A percentile compares a stretch with the other conserved stretches of the same genome.
These are phyloP conservation scores for Mrakia blollopis DNA, from an alignment of 768 basidiomycete species.

Conservation along the genomic window DNA sequence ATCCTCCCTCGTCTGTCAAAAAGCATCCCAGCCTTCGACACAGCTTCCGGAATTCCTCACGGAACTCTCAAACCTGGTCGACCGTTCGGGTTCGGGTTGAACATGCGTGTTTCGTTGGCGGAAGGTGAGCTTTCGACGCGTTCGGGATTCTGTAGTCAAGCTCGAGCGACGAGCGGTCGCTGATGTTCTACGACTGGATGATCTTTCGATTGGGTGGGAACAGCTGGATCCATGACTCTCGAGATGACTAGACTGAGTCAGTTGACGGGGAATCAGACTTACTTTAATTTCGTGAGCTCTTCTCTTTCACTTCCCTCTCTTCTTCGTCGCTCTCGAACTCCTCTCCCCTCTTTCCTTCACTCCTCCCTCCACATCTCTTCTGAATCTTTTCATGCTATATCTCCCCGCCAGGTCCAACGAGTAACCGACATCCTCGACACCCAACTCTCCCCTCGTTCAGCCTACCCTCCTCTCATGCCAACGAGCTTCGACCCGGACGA, in stretches of 20 bases:
- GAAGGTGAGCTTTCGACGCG: conserved; percentile 30
- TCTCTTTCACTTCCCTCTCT: neutral
- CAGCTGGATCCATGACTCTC: conserved; percentile 45
- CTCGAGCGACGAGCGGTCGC: no score
- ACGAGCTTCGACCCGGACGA: conserved; percentile 38
- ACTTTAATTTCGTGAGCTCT: conserved; percentile 42
- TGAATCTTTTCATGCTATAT: neutral
- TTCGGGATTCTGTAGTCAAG: no score
- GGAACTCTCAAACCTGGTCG: conserved; percentile 43
- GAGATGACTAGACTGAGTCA: conserved; percentile 46
- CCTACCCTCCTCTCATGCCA: conserved; percentile 40
- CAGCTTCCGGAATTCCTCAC: conserved; percentile 43
- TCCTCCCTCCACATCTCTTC: neutral
- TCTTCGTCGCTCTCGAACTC: no score
- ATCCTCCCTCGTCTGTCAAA: neutral
- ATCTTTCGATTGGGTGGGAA: no score
- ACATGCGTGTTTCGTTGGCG: conserved; percentile 26
- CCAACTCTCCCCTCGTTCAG: conserved; percentile 37
- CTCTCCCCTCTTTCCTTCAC: neutral
- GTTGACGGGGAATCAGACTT: conserved; percentile 45
- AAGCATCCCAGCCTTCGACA: conserved; percentile 41
- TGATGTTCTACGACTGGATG: no score
- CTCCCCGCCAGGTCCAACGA: conserved; percentile 40
- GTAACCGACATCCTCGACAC: conserved; percentile 44
- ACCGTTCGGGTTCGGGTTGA: neutral